A percentile compares a stretch with the other conserved stretches of the same genome.
Evolutionary conservation across 148 eudicot genomes (phyloP).

Genomic region (Spergularia bocconei): DNA sequence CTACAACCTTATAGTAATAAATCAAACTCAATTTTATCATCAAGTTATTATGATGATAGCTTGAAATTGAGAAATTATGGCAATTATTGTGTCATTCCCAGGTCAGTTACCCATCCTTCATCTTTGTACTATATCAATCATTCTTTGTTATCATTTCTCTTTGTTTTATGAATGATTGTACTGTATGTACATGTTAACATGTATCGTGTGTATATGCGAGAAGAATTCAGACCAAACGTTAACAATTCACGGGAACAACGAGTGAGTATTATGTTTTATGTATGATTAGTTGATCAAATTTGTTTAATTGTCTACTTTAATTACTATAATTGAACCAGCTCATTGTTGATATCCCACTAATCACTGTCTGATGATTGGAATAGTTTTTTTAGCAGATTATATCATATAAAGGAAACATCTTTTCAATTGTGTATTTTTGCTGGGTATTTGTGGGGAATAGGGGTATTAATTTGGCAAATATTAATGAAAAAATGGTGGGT

Average conservation of each 20-base stretch:
- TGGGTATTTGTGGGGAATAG: background rate
- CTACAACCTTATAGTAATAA: background rate
- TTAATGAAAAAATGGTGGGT: conserved; percentile 28
- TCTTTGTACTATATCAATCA: background rate
- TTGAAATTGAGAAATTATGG: background rate
- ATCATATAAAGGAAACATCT: background rate
- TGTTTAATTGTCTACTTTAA: background rate
- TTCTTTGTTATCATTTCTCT: too few species aligned
- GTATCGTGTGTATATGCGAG: too few species aligned
- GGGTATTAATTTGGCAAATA: background rate
- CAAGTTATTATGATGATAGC: background rate
- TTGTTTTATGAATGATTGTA: background rate
- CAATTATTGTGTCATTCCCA: background rate
- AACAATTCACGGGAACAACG: too few species aligned
- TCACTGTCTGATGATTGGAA: conserved; percentile 10
- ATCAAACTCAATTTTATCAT: conserved; percentile 1
- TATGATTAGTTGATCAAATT: too few species aligned
- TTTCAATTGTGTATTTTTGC: conserved; percentile 2
- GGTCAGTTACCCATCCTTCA: conserved; percentile 2
- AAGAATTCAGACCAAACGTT: too few species aligned
- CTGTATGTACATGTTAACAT: background rate
- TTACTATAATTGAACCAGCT: background rate
- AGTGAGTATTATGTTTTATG: too few species aligned
- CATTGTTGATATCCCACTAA: conserved; percentile 19
- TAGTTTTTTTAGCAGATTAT: background rate